A percentile compares a stretch with the other conserved stretches of the same genome.
phyloP scores from a whole-genome alignment of 352 stramenopile species.

The Pythium apleroticum region DNA sequence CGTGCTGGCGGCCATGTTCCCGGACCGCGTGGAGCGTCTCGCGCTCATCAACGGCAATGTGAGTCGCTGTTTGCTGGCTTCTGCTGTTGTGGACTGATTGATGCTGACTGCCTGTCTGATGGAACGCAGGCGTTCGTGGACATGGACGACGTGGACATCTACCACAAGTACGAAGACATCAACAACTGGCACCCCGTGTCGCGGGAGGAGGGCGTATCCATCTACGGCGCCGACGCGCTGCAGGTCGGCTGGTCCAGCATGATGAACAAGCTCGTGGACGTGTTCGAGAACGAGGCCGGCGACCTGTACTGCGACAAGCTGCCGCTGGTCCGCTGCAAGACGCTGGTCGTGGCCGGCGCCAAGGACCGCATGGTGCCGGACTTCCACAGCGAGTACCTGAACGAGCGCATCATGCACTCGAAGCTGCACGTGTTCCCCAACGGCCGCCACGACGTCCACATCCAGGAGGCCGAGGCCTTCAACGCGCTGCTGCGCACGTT shows the following conservation, averaged over 20 bases:
- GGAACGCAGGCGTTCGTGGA: slow-evolving; percentile 62
- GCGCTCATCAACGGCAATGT: slow-evolving; percentile 83
- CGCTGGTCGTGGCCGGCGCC: slow-evolving; percentile 64
- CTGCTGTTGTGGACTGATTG: slow-evolving; percentile 4
- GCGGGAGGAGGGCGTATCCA: slow-evolving; percentile 45
- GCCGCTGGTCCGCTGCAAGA: slow-evolving; percentile 82
- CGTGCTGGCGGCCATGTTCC: slow-evolving; percentile 66
- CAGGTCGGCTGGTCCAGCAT: slow-evolving; percentile 67
- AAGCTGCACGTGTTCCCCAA: slow-evolving; percentile 53
- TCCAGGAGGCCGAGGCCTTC: slow-evolving; percentile 47
- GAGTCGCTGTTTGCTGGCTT: slow-evolving; percentile 15
- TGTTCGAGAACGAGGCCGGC: slow-evolving; percentile 55
- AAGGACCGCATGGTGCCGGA: slow-evolving; percentile 62
- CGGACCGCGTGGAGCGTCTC: slow-evolving; percentile 65
- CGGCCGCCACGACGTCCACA: slow-evolving; percentile 60
- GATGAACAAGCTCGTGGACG: slow-evolving; percentile 42
- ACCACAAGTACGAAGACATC: slow-evolving; percentile 49
- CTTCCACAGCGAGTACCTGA: slow-evolving; percentile 83
- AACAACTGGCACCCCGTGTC: slow-evolving; percentile 51
- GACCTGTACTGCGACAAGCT: slow-evolving; percentile 72
- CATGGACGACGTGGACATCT: slow-evolving; percentile 66
- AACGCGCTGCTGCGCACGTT: slow-evolving; percentile 67
- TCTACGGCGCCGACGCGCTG: slow-evolving; percentile 52
- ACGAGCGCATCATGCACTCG: slow-evolving; percentile 85
- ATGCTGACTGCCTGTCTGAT: slow-evolving; percentile 10